These are phyloP conservation scores for Lepidium didymum DNA, from an alignment of 345 rosid genomes.

Conservation along the genomic window DNA sequence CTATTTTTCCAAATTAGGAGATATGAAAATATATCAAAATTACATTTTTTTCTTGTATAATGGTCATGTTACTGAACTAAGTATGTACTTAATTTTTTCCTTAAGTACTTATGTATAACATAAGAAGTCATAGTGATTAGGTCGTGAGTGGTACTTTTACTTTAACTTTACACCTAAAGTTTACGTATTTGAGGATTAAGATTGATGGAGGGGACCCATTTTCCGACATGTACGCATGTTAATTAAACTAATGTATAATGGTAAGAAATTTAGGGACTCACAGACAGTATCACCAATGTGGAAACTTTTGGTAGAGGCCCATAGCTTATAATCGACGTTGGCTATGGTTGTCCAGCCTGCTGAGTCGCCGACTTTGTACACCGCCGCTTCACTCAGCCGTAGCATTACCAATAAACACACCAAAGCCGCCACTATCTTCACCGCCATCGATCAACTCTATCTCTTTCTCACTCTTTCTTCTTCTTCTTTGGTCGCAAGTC, in stretches of 20 bases:
- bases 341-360: slow-evolving; percentile 96
- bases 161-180: slow-evolving; percentile 7
- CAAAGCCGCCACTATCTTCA: slow-evolving; percentile 1
- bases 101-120: neutral
- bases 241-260: neutral
- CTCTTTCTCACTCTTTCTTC: neutral
- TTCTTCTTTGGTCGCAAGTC: neutral
- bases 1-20: neutral
- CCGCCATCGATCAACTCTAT: neutral
- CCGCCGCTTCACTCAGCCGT: slow-evolving; percentile 37
- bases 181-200: neutral
- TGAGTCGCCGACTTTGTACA: slow-evolving; percentile 78
- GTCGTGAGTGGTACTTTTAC: slow-evolving; percentile 20
- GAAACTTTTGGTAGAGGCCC: slow-evolving; percentile 78
- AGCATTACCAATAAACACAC: slow-evolving; percentile 9
- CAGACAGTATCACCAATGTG: slow-evolving; percentile 62
- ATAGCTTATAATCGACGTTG: slow-evolving; percentile 69
- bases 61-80: too few species aligned
- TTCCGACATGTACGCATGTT: neutral
- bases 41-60: too few species aligned
- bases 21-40: too few species aligned
- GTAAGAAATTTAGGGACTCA: slow-evolving; percentile 30
- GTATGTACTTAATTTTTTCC: too few species aligned
- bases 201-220: neutral
- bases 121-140: slow-evolving; percentile 1